Conservation (phyloP, 495 filamentous ascomycete genomes). For the Mytilinidion resinicola region DNA sequence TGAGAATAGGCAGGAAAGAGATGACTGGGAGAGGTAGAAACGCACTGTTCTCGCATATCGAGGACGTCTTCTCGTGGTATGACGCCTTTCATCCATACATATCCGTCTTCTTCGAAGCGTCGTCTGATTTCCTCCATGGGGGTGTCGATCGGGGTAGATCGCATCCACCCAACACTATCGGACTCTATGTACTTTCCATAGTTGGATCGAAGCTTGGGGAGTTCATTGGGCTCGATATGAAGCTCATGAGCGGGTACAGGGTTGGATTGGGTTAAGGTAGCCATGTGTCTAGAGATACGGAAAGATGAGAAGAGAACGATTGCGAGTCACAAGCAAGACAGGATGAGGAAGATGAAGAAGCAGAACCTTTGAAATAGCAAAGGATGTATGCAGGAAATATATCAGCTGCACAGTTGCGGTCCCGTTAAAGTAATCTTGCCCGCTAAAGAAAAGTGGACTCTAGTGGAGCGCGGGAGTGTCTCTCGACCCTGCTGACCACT, state of each 20-base stretch:
- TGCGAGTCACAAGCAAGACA: too few relatives aligned
- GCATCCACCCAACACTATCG: constrained; percentile 20
- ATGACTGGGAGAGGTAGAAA: too few relatives aligned
- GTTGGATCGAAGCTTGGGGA: constrained; percentile 30
- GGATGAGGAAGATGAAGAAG: too few relatives aligned
- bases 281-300: background rate
- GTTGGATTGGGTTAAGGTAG: constrained; percentile 9
- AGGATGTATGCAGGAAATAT: too few relatives aligned
- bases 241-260: constrained; percentile 26
- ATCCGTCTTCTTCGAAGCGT: constrained; percentile 21
- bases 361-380: too few relatives aligned
- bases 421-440: too few relatives aligned
- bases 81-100: constrained; percentile 26
- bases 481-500: too few relatives aligned
- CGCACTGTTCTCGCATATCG: constrained; percentile 22
- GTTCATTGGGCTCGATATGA: constrained; percentile 17
- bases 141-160: constrained; percentile 6
- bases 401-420: too few relatives aligned
- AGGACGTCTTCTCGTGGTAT: constrained; percentile 25
- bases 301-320: too few relatives aligned
- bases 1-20: too few relatives aligned
- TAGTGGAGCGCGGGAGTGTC: too few relatives aligned
- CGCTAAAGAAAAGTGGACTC: too few relatives aligned
- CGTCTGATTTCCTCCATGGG: constrained; percentile 17
- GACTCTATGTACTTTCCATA: constrained; percentile 22